A percentile compares a stretch with the other conserved stretches of the same genome.
These are phyloP conservation scores for Lichtheimia ornata DNA, from an alignment of 371 early-diverging fungal species.

Conservation along the genomic window DNA sequence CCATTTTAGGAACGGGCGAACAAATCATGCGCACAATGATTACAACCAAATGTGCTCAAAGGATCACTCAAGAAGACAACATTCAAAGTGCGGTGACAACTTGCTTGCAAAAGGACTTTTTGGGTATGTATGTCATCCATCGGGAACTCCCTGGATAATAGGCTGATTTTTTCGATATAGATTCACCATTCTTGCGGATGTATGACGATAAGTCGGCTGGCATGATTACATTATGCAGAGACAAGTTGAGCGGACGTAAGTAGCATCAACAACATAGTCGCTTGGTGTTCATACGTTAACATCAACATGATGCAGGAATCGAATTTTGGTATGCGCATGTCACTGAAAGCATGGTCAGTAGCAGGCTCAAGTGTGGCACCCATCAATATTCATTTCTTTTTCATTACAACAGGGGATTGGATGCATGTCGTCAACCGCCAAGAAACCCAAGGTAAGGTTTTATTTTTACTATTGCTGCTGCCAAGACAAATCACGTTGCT, in stretches of 20 bases:
- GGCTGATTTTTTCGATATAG: constrained; percentile 15
- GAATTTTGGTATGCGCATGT: constrained; percentile 63
- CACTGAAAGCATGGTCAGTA: constrained; percentile 60
- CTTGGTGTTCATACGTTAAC: not conserved
- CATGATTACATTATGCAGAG: constrained; percentile 37
- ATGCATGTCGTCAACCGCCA: constrained; percentile 40
- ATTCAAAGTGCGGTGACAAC: constrained; percentile 29
- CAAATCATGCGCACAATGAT: constrained; percentile 76
- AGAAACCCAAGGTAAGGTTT: constrained; percentile 29
- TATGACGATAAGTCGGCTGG: constrained; percentile 52
- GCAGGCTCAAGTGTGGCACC: not conserved
- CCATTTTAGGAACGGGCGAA: constrained; percentile 71
- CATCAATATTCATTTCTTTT: not conserved
- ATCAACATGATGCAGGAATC: constrained; percentile 20
- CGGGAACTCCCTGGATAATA: not conserved
- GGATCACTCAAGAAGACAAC: constrained; percentile 32
- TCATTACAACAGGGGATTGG: constrained; percentile 46
- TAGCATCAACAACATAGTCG: no score
- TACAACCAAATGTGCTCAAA: constrained; percentile 54
- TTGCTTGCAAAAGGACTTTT: constrained; percentile 25
- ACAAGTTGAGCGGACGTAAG: constrained; percentile 13
- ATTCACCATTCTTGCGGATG: constrained; percentile 37
- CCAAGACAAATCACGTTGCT: not conserved
- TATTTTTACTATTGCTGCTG: not conserved
- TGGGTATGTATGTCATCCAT: constrained; percentile 21